Conservation (phyloP, 768 basidiomycete species). For the Hericium erinaceus region DNA sequence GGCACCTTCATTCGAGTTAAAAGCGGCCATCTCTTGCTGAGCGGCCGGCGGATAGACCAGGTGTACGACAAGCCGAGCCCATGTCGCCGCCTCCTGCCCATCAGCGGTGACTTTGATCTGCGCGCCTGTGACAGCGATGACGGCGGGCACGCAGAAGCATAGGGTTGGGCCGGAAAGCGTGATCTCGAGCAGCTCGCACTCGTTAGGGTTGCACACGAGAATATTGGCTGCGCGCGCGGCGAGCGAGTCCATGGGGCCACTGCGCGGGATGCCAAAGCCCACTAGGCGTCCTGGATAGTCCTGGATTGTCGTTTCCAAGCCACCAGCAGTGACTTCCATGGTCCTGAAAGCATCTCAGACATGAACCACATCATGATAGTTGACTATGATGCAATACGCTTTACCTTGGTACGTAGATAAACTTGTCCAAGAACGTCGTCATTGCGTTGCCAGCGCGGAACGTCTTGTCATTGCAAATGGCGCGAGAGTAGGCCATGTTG, state of each 20-base stretch:
- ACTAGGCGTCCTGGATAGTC: conserved; percentile 45
- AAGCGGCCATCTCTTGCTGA: too few species aligned
- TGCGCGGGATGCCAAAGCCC: conserved; percentile 50
- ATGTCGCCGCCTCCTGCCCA: conserved; percentile 30
- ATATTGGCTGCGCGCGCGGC: conserved; percentile 50
- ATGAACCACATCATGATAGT: background rate
- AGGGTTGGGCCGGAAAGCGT: conserved; percentile 27
- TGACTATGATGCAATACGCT: conserved; percentile 11
- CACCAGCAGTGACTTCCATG: conserved; percentile 43
- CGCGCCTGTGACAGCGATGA: conserved; percentile 39
- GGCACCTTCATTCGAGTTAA: too few species aligned
- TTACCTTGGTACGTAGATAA: conserved; percentile 34
- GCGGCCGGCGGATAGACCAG: too few species aligned
- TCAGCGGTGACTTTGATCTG: conserved; percentile 29
- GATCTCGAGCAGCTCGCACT: conserved; percentile 48
- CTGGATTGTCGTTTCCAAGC: conserved; percentile 49
- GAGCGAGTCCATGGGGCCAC: conserved; percentile 55
- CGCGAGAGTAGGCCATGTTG: conserved; percentile 42
- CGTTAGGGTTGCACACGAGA: conserved; percentile 42
- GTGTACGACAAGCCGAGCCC: conserved; percentile 41
- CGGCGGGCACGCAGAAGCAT: conserved; percentile 38
- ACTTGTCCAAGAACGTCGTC: conserved; percentile 39
- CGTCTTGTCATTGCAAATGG: conserved; percentile 29
- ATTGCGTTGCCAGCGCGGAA: conserved; percentile 37
- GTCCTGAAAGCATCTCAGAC: conserved; percentile 22